A percentile compares a stretch with the other conserved stretches of the same genome.
These are phyloP conservation scores for Ganoderma meredithae DNA, from an alignment of 1,284 basidiomycete species.

Conservation along the genomic window DNA sequence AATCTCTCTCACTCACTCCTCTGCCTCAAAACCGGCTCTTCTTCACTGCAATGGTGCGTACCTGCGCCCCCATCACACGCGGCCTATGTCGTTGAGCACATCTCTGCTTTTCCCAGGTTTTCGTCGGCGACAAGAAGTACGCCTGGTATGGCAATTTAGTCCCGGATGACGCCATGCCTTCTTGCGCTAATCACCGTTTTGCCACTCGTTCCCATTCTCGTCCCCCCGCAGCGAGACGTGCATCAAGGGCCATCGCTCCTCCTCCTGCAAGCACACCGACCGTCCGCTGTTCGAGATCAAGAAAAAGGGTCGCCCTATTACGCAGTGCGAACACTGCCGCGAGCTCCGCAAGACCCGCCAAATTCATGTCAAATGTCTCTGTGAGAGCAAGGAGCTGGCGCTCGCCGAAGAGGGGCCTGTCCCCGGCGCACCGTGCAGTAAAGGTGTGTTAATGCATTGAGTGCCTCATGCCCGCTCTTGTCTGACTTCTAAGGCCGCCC, in stretches of 20 bases:
- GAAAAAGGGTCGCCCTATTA: constrained; percentile 82
- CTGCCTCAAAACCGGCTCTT: constrained; percentile 1
- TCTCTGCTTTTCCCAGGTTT: constrained; percentile 56
- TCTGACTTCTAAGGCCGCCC: constrained; percentile 56
- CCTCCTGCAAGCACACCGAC: constrained; percentile 79
- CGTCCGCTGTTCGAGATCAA: constrained; percentile 82
- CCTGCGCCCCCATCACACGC: background rate
- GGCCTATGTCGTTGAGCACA: constrained; percentile 10
- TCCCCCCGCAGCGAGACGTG: constrained; percentile 69
- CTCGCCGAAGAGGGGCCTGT: background rate
- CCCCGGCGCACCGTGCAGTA: constrained; percentile 42
- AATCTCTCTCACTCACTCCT: background rate
- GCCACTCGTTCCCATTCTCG: background rate
- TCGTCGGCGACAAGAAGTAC: constrained; percentile 83
- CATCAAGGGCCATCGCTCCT: constrained; percentile 85
- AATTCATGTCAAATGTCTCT: constrained; percentile 75
- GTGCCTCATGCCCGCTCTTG: constrained; percentile 16
- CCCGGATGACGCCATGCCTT: constrained; percentile 4
- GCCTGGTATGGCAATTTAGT: constrained; percentile 65
- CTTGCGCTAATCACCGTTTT: constrained; percentile 2
- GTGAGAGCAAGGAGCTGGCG: constrained; percentile 38
- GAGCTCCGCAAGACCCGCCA: constrained; percentile 79
- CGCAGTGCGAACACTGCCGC: constrained; percentile 81
- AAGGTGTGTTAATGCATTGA: constrained; percentile 54
- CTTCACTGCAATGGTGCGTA: constrained; percentile 33